A percentile compares a stretch with the other conserved stretches of the same genome.
phyloP scores from a whole-genome alignment of 1,284 basidiomycete genomes.

The Austropuccinia psidii region DNA sequence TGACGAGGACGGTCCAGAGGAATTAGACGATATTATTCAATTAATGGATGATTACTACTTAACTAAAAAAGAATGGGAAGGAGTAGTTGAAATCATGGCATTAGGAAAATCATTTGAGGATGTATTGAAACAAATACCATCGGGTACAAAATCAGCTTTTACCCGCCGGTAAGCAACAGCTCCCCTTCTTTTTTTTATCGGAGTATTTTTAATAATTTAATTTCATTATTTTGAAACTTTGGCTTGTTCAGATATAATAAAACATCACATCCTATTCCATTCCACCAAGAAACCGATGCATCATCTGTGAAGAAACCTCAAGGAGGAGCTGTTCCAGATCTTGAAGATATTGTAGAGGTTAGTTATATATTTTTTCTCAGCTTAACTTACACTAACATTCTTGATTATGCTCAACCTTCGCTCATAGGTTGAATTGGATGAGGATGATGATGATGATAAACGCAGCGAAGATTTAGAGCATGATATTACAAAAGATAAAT shows the following conservation, averaged over 20 bases:
- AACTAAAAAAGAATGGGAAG: constrained; percentile 91
- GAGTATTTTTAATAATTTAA: not conserved
- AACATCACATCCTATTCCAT: constrained; percentile 30
- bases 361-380: not conserved
- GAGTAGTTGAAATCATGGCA: constrained; percentile 67
- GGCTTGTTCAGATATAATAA: constrained; percentile 50
- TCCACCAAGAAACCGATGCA: constrained; percentile 13
- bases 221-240: not conserved
- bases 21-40: constrained; percentile 68
- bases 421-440: constrained; percentile 5
- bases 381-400: not conserved
- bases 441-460: constrained; percentile 39
- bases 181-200: not conserved
- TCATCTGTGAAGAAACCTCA: constrained; percentile 12
- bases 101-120: constrained; percentile 49
- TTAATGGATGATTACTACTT: constrained; percentile 92
- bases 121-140: constrained; percentile 72
- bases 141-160: constrained; percentile 72
- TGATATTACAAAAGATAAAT: constrained; percentile 37
- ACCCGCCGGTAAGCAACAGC: constrained; percentile 63
- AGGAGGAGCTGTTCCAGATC: constrained; percentile 64
- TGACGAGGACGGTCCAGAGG: constrained; percentile 54
- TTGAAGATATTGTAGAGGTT: constrained; percentile 71
- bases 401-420: not conserved
- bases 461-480: constrained; percentile 40